Evolutionary conservation across 2,329 filamentous ascomycete genomes (phyloP), one percentile per base, ranked within the genome.

Genomic region (Sclerotinia trifoliorum): DNA sequence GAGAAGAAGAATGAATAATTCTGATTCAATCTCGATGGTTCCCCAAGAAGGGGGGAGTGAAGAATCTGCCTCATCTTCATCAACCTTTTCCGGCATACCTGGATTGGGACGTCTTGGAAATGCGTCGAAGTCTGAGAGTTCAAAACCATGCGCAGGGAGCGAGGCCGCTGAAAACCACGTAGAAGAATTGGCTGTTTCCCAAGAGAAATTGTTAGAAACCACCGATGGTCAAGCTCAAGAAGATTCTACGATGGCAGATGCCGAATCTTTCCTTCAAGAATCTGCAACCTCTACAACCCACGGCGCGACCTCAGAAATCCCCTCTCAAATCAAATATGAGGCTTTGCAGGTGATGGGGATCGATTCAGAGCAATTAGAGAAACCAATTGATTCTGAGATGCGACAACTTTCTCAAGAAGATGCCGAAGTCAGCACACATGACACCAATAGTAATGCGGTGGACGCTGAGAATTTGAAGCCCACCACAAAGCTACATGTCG

Each of bases 91-190:
- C 48, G 46, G 58, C 24, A 69, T 69, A 58, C 68, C 68, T 32
- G 68, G 68, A 11, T 52, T 69, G 17, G 68, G 68, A 29, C 65
- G 65, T 60, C 49, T 67, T 26, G 65, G 65, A 54, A 62, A 60
- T 58, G 68, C 68, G 58, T 58, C 65, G 19, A 61, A 58, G 11
- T 21, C 54, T 57, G 60, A 63, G n/a, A 51, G 10, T 42, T 6
- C 67, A 60, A 24, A 46, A 42, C 68, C 66, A 49, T n/a, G 21
- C 7, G 51, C 5, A 8, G 39, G 54, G 24, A 63, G 26, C 26
- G 24, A 63, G 7, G 3, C 11, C 17, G n/a, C 46, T 39, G 29
- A 63, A 49, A 51, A 26, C 8, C 8, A 21, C 2, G 19, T 52
- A 52, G 13, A 63, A 32, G n/a, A 55, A 26, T 5, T 24, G 8